These are phyloP conservation scores for Dothidotthia symphoricarpi DNA, from an alignment of 2,329 filamentous ascomycete genomes.

Conservation along the genomic window DNA sequence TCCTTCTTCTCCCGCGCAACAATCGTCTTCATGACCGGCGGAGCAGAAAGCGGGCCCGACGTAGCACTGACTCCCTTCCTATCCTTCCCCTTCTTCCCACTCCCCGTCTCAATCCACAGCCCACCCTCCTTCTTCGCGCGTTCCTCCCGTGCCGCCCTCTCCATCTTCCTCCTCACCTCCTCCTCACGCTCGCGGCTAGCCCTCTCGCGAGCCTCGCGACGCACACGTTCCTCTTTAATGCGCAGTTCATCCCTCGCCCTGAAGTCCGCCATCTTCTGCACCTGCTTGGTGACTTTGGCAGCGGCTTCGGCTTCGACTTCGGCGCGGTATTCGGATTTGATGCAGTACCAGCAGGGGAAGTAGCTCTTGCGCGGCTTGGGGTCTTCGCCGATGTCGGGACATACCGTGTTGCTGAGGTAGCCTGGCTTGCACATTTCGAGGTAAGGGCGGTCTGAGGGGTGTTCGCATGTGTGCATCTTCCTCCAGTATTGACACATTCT, in stretches of 20 bases:
- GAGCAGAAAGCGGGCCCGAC: conserved; percentile 1
- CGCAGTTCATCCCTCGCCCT: conserved; percentile 13
- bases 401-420: conserved; percentile 21
- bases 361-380: conserved; percentile 12
- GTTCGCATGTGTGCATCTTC: conserved; percentile 23
- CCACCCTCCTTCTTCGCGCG: conserved; percentile 20
- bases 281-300: conserved; percentile 1
- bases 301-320: conserved; percentile 11
- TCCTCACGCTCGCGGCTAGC: conserved; percentile 20
- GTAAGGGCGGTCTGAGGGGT: conserved; percentile 20
- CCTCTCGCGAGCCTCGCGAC: conserved; percentile 23
- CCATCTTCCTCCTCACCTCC: conserved; percentile 10
- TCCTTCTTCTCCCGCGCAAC: conserved; percentile 13
- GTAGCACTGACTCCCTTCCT: conserved; percentile 7
- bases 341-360: conserved; percentile 27
- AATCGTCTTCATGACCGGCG: conserved; percentile 9
- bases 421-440: conserved; percentile 25
- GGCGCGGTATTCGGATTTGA: conserved; percentile 13
- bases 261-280: background rate
- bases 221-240: conserved; percentile 15
- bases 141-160: conserved; percentile 17
- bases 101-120: conserved; percentile 19
- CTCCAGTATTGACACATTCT: conserved; percentile 30
- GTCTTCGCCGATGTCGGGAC: conserved; percentile 15
- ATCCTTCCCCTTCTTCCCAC: conserved; percentile 16